Conservation (phyloP, 2,329 filamentous ascomycete species). For the Apiospora marii region DNA sequence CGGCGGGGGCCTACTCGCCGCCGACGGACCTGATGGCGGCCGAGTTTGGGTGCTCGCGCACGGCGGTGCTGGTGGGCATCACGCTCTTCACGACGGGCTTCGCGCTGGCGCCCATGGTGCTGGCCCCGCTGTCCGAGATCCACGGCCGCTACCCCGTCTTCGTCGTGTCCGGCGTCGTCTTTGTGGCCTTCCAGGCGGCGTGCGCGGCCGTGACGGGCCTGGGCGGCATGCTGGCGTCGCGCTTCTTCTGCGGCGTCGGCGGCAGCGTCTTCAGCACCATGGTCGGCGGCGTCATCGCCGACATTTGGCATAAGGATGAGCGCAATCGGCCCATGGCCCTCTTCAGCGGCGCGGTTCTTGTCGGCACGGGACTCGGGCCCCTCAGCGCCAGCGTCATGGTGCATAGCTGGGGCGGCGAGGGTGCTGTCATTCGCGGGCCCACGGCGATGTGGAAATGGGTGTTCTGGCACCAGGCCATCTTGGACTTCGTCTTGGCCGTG, state of each 20-base stretch:
- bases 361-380: slow-evolving; percentile 82
- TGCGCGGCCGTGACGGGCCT: slow-evolving; percentile 76
- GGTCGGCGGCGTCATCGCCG: slow-evolving; percentile 89
- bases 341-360: slow-evolving; percentile 80
- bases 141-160: slow-evolving; percentile 88
- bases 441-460: slow-evolving; percentile 79
- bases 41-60: slow-evolving; percentile 69
- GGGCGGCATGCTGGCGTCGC: slow-evolving; percentile 76
- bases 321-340: slow-evolving; percentile 91
- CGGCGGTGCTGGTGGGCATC: slow-evolving; percentile 77
- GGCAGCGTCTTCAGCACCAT: slow-evolving; percentile 85
- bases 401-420: slow-evolving; percentile 56
- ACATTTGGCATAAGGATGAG: slow-evolving; percentile 80
- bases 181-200: slow-evolving; percentile 73
- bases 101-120: slow-evolving; percentile 81
- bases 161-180: slow-evolving; percentile 74
- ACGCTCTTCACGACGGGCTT: slow-evolving; percentile 86
- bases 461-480: slow-evolving; percentile 85
- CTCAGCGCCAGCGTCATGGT: slow-evolving; percentile 72
- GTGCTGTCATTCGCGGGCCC: slow-evolving; percentile 33
- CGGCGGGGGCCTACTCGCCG: slow-evolving; percentile 81
- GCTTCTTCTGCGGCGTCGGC: slow-evolving; percentile 81
- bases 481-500: slow-evolving; percentile 68
- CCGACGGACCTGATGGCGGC: slow-evolving; percentile 69
- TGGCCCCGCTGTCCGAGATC: slow-evolving; percentile 86